These are phyloP conservation scores for Puccinia novopanici DNA, from an alignment of 1,284 basidiomycete species.

Conservation along the genomic window DNA sequence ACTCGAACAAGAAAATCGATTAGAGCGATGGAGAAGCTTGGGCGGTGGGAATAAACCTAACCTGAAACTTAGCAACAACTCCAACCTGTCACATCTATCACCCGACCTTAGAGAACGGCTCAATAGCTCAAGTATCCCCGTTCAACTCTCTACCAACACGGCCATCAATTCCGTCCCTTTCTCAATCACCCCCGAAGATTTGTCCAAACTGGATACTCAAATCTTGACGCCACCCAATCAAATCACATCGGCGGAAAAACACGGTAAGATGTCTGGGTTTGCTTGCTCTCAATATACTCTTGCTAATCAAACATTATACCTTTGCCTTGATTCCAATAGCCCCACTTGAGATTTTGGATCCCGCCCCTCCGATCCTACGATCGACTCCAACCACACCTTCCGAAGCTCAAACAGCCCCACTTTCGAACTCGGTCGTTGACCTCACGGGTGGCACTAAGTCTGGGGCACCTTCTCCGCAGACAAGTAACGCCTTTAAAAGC, in stretches of 20 bases:
- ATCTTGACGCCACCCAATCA: background rate
- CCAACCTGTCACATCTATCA: conserved; percentile 9
- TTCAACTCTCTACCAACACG: conserved; percentile 25
- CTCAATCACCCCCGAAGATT: background rate
- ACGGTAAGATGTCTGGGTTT: background rate
- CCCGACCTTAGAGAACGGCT: background rate
- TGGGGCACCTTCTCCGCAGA: background rate
- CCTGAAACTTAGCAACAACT: background rate
- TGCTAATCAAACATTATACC: no score
- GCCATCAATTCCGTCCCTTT: conserved; percentile 31
- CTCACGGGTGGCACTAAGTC: background rate
- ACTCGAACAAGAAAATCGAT: conserved; percentile 18
- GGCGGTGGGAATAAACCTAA: background rate
- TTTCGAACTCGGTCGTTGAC: background rate
- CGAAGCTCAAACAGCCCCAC: background rate
- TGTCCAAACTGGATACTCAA: background rate
- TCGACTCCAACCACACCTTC: background rate
- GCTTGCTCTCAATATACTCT: background rate
- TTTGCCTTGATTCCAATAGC: background rate
- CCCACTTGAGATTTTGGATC: background rate
- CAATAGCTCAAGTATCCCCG: background rate
- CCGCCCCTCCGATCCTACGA: background rate
- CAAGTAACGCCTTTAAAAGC: background rate
- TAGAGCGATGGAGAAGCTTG: background rate
- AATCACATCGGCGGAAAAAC: background rate